These are phyloP conservation scores for Plenodomus biglobosus DNA, from an alignment of 2,329 filamentous ascomycete genomes.

Conservation along the genomic window DNA sequence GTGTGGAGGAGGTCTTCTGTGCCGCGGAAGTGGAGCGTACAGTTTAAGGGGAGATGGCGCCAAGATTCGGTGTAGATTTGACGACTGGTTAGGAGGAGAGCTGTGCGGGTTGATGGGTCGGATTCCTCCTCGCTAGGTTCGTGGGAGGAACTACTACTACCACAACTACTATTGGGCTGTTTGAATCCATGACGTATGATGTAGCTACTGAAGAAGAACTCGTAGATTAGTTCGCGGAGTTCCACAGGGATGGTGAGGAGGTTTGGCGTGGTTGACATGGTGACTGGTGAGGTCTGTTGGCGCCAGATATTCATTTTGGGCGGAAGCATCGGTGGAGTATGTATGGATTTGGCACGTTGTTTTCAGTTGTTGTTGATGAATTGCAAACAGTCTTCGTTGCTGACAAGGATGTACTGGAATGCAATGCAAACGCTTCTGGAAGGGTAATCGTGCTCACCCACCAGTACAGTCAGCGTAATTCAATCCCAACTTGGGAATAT, in stretches of 20 bases:
- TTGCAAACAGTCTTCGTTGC: not conserved
- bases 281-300: slow-evolving; percentile 5
- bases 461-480: not conserved
- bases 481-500: not conserved
- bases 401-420: not conserved
- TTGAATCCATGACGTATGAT: slow-evolving; percentile 35
- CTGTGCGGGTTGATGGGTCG: slow-evolving; percentile 26
- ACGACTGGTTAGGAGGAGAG: slow-evolving; percentile 35
- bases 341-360: not conserved
- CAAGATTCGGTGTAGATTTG: slow-evolving; percentile 36
- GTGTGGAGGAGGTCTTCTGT: slow-evolving; percentile 40
- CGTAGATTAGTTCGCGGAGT: slow-evolving; percentile 39
- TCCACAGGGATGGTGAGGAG: slow-evolving; percentile 38
- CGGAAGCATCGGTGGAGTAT: slow-evolving; percentile 1
- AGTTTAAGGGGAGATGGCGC: slow-evolving; percentile 37
- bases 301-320: slow-evolving; percentile 9
- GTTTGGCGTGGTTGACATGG: slow-evolving; percentile 20
- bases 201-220: slow-evolving; percentile 35
- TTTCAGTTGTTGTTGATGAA: not conserved
- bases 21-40: slow-evolving; percentile 36
- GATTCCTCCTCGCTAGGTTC: not conserved
- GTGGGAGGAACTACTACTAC: too few relatives aligned
- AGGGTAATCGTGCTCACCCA: not conserved
- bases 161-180: slow-evolving; percentile 13
- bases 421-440: not conserved